These are phyloP conservation scores for Syncephalastrum racemosum DNA, from an alignment of 371 early-diverging fungal genomes.

Conservation along the genomic window DNA sequence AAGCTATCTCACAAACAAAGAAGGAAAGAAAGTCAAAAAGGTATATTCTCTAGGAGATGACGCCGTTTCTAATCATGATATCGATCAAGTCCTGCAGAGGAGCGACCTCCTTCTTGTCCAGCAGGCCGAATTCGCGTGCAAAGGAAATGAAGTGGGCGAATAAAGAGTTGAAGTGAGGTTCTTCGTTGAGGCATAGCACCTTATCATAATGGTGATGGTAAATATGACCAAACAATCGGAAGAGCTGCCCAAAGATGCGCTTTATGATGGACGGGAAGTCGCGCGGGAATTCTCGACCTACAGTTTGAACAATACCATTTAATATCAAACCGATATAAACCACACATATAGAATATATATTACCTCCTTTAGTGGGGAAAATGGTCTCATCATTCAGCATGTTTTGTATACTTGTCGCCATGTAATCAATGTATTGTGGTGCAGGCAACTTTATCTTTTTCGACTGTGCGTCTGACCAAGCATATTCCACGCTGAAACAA, in stretches of 20 bases:
- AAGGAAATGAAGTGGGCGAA: constrained; percentile 94
- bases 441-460: constrained; percentile 85
- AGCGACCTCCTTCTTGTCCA: constrained; percentile 88
- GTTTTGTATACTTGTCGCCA: constrained; percentile 88
- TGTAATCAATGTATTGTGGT: constrained; percentile 93
- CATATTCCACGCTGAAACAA: constrained; percentile 72
- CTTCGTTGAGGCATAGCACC: constrained; percentile 76
- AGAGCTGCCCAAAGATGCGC: constrained; percentile 79
- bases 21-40: too few relatives aligned
- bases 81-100: constrained; percentile 82
- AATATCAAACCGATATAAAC: background rate
- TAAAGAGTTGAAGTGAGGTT: constrained; percentile 91
- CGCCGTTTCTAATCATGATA: constrained; percentile 58
- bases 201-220: constrained; percentile 92
- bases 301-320: background rate
- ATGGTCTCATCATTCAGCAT: constrained; percentile 82
- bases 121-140: constrained; percentile 85
- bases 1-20: too few relatives aligned
- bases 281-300: constrained; percentile 76
- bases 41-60: constrained; percentile 25
- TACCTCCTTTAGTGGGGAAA: constrained; percentile 79
- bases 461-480: constrained; percentile 88
- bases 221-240: constrained; percentile 92
- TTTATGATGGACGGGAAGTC: constrained; percentile 72
- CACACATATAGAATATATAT: constrained; percentile 3